These are phyloP conservation scores for Emydomyces testavorans DNA, from an alignment of 2,329 filamentous ascomycete species.

Conservation along the genomic window DNA sequence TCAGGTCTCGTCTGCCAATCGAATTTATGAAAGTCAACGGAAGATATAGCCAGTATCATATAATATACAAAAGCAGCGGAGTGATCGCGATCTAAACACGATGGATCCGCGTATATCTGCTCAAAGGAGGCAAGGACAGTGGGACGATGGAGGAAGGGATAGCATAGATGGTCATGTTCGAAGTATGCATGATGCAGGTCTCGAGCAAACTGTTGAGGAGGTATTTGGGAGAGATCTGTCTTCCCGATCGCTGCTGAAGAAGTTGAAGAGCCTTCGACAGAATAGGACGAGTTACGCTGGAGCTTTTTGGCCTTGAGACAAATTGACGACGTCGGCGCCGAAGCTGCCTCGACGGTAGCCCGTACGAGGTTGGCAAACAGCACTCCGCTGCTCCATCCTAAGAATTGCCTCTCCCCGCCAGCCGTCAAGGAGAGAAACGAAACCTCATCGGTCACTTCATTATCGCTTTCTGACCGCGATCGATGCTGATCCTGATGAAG, in stretches of 20 bases:
- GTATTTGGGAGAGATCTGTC: slow-evolving; percentile 17
- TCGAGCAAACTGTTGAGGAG: slow-evolving; percentile 27
- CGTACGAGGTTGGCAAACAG: slow-evolving; percentile 35
- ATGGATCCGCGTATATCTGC: slow-evolving; percentile 19
- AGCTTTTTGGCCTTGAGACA: slow-evolving; percentile 8
- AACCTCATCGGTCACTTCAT: slow-evolving; percentile 34
- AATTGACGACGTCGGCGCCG: slow-evolving; percentile 13
- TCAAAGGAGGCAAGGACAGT: slow-evolving; percentile 19
- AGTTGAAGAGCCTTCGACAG: slow-evolving; percentile 8
- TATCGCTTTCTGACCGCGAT: slow-evolving; percentile 12
- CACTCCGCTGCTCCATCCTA: slow-evolving; percentile 28
- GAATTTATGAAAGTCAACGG: slow-evolving; percentile 35
- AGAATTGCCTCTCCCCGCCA: slow-evolving; percentile 34
- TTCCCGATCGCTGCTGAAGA: slow-evolving; percentile 16
- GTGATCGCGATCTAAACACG: slow-evolving; percentile 19
- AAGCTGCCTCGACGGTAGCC: slow-evolving; percentile 17
- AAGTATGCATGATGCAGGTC: slow-evolving; percentile 35
- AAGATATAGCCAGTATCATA: slow-evolving; percentile 37
- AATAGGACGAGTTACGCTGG: slow-evolving; percentile 9
- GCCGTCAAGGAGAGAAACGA: slow-evolving; percentile 35
- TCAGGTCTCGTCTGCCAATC: slow-evolving; percentile 37
- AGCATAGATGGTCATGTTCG: slow-evolving; percentile 36
- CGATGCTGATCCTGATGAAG: slow-evolving; percentile 5
- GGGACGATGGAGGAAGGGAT: slow-evolving; percentile 32
- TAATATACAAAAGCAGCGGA: slow-evolving; percentile 35